phyloP scores from a whole-genome alignment of 805 yeast genomes.

The Wickerhamiella alocasiicola region DNA sequence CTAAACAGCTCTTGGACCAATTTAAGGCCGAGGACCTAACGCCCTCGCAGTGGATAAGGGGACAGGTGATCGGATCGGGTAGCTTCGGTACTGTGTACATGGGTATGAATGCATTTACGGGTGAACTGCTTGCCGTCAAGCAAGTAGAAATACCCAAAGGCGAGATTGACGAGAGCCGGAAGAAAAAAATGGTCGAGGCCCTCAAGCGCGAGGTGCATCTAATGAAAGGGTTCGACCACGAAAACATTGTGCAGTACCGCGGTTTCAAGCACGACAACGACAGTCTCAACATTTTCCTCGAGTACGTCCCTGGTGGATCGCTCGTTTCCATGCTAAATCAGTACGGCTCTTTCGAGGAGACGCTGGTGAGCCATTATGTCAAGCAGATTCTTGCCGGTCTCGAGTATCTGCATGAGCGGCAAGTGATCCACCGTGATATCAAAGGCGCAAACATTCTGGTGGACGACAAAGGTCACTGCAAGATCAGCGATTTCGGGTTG shows the following conservation, averaged over 20 bases:
- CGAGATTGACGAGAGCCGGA: slow-evolving; percentile 21
- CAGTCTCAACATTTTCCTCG: slow-evolving; percentile 64
- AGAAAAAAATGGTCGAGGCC: slow-evolving; percentile 21
- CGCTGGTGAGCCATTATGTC: slow-evolving; percentile 56
- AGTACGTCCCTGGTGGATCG: slow-evolving; percentile 64
- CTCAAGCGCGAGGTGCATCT: slow-evolving; percentile 36
- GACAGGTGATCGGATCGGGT: slow-evolving; percentile 88
- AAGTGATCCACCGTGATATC: slow-evolving; percentile 75
- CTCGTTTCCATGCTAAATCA: slow-evolving; percentile 56
- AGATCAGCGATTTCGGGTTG: slow-evolving; percentile 79
- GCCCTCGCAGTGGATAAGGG: slow-evolving; percentile 81
- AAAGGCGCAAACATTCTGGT: slow-evolving; percentile 80
- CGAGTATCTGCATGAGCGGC: slow-evolving; percentile 57
- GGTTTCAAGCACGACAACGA: slow-evolving; percentile 74
- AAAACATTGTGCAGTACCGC: slow-evolving; percentile 80
- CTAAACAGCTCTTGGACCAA: slow-evolving; percentile 31
- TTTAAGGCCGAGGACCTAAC: slow-evolving; percentile 35
- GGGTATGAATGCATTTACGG: slow-evolving; percentile 84
- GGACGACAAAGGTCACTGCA: slow-evolving; percentile 68
- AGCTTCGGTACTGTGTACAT: slow-evolving; percentile 87
- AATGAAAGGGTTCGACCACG: slow-evolving; percentile 70
- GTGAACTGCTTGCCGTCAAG: slow-evolving; percentile 94
- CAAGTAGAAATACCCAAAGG: slow-evolving; percentile 62
- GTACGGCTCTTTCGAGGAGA: slow-evolving; percentile 73
- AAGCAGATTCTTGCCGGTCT: slow-evolving; percentile 67